Base-by-base conservation (phyloP, 192 early-diverging fungal species). In the Glomus cerebriforme region DNA sequence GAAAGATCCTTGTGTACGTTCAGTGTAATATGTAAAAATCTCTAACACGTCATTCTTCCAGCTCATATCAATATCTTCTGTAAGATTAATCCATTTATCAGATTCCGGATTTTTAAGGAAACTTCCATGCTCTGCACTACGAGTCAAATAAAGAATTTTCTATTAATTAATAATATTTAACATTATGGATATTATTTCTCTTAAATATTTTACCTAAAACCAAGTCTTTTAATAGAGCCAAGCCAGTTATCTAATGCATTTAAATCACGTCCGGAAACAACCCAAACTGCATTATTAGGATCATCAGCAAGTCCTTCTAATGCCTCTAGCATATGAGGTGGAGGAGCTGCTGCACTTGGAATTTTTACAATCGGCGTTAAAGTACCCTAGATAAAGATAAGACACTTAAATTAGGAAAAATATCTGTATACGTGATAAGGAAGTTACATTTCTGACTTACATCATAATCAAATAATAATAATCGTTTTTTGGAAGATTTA, bases 401-500 rank as follows among this genome's bases (percentile, higher is more conserved):
- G 63, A n/a, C 9, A 19, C 13, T 9, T 67, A 32, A 10, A 43
- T 26, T n/a, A 27, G 2, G n/a, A 79, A 58, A 35, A 5, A n/a
- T 59, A 35, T 49, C 27, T 39, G 37, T 12, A 12, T 39, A 32
- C 59, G n/a, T n/a, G n/a, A 27, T 31, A 29, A 64, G 43, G 37
- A 45, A 7, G n/a, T 22, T 12, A 63, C 43, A 3, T 35, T 31
- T 26, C 3, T 3, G 37, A 24, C 84, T 79, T 87, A 90, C 92
- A 79, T 99, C 97, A 82, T 99, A 99, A 79, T 99, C 97, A 82
- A 99, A 95, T 85, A 97, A 90, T 37, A 99, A 83, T 13, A 98
- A 85, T 24, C 98, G 90, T 80, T 88, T 93, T 79, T 89, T 88
- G 10, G 96, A 78, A 4, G 74, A 64, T 12, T 66, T 75, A 85